Evolutionary conservation across 192 early-diverging fungal species (phyloP), one percentile per base, ranked within the genome.

Genomic region (Pilaira anomala): DNA sequence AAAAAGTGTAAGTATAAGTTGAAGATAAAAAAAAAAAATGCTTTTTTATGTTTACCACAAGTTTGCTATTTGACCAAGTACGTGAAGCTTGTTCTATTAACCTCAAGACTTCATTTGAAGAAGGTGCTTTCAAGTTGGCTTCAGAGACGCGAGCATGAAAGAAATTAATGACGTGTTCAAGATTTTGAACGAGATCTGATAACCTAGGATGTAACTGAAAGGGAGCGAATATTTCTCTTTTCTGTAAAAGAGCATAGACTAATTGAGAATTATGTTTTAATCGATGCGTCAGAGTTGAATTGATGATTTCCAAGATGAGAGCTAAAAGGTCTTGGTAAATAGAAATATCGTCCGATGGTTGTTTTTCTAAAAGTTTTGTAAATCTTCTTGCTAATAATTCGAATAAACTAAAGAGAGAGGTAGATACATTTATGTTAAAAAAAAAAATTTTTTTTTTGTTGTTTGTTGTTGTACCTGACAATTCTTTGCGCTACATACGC

Each of bases 301-400:
- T 89, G 53, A 89, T 83, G 55, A 90, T 82, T 67, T 91, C 88
- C 19, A 91, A 76, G 2, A 91, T 71, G 1, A 89, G 63, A 7
- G 76, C 68, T 21, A 90, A 72, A 48, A 91, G 72, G 55, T 91
- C 89, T 12, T 77, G 73, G 61, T 88, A 91, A 13, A 91, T 80
- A 12, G 65, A 50, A 7, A 82, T 54, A 58, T 88, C 88, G 7
- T 49, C 28, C 11, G 24, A 36, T n/a, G n/a, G n/a, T 30, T 24
- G 46, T 39, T 44, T 26, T n/a, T 54, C 60, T 63, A 19, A 63
- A 11, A 85, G 52, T 62, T 88, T 90, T 67, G 84, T 79, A 65
- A 87, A 87, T 45, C 85, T 73, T 58, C 83, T 84, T 30, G 83
- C 77, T 46, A 89, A 78, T 53, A 84, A 65, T 46, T 91, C 88